Conservation (phyloP, 2,329 filamentous ascomycete species). For the Elsinoe ampelina region DNA sequence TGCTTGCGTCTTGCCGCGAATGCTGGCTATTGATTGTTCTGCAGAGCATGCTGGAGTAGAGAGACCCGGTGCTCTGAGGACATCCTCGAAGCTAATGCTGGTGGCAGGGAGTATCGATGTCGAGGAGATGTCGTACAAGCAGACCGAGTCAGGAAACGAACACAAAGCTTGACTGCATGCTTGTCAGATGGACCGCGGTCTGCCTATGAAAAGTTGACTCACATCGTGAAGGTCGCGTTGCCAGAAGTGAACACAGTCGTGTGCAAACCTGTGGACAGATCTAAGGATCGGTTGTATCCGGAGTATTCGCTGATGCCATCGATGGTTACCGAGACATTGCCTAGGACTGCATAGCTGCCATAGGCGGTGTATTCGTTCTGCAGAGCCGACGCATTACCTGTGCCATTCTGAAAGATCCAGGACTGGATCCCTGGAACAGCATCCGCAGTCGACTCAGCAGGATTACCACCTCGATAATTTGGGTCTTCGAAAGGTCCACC, state of each 20-base stretch:
- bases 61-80: constrained; percentile 22
- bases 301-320: constrained; percentile 23
- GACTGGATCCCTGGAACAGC: constrained; percentile 36
- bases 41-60: constrained; percentile 16
- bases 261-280: constrained; percentile 37
- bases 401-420: constrained; percentile 42
- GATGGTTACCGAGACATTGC: constrained; percentile 37
- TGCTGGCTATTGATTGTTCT: constrained; percentile 22
- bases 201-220: neutral
- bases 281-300: constrained; percentile 35
- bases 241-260: constrained; percentile 24
- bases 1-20: constrained; percentile 32
- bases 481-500: constrained; percentile 40
- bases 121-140: constrained; percentile 30
- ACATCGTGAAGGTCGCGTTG: constrained; percentile 24
- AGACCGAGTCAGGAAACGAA: constrained; percentile 35
- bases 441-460: constrained; percentile 18
- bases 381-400: constrained; percentile 35
- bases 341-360: constrained; percentile 40
- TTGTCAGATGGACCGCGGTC: neutral
- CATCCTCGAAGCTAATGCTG: constrained; percentile 36
- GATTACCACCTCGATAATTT: constrained; percentile 42
- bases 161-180: constrained; percentile 34
- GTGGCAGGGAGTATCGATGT: constrained; percentile 32
- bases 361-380: constrained; percentile 35